Percentiles rank a stretch among this genome's conserved stretches.
These are phyloP conservation scores for Phalaenopsis hybrid DNA, from an alignment of 116 monocot genomes.

Conservation along the genomic window DNA sequence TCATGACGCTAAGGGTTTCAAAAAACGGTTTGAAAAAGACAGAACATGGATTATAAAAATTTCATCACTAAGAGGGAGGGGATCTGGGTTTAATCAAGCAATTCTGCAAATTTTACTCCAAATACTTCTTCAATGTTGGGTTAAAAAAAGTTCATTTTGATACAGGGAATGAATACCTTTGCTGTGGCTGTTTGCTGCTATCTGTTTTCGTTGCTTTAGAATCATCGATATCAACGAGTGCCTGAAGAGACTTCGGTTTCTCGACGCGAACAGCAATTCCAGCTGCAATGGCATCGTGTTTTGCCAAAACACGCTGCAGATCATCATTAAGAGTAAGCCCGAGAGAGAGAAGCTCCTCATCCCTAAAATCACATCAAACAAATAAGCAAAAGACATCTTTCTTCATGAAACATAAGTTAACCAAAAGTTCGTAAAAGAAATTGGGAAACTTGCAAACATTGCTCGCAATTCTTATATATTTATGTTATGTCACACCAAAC, in stretches of 20 bases:
- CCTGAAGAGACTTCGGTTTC: constrained; percentile 50
- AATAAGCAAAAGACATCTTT: not conserved
- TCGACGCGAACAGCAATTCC: constrained; percentile 64
- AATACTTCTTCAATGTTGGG: not conserved
- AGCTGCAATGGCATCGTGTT: constrained; percentile 87
- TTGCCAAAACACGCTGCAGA: constrained; percentile 75
- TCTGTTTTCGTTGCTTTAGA: constrained; percentile 24
- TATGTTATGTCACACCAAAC: too few species aligned
- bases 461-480: too few species aligned
- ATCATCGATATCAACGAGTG: constrained; percentile 59
- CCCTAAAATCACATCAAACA: constrained; percentile 32
- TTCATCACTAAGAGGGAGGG: not conserved
- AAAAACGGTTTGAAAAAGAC: not conserved
- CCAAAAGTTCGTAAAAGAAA: not conserved
- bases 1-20: not conserved
- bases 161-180: constrained; percentile 24
- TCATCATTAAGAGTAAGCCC: constrained; percentile 94
- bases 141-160: not conserved
- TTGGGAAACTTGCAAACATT: not conserved
- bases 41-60: not conserved
- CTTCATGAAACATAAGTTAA: not conserved
- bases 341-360: constrained; percentile 72
- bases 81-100: not conserved
- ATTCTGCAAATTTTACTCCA: not conserved
- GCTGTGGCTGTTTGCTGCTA: constrained; percentile 22